Evolutionary conservation across 768 basidiomycete species (phyloP), one percentile per base, ranked within the genome.

Genomic region (Boletus rex-veris): DNA sequence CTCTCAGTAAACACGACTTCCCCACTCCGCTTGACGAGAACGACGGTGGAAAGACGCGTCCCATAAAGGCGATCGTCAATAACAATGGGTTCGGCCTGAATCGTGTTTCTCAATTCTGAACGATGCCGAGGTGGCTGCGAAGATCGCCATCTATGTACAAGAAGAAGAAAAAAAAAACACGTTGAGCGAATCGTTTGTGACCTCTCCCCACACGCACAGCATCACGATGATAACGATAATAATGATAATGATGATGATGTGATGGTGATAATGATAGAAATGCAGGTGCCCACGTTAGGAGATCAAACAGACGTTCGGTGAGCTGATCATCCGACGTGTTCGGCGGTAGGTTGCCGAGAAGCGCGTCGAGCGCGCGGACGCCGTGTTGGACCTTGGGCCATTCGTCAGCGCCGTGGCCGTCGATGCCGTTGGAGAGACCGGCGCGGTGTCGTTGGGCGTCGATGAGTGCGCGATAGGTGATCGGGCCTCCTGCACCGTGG

Each of bases 331-430:
- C 87, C 50, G 73, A 66, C 38, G 71, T 58, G 47, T 70, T 50
- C 63, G 74, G 64, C 55, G 66, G 61, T 35, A 75, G 63, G 39
- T 60, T 58, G 48, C 71, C 66, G 55, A 86, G 67, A 39, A 83
- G 61, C 28, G 65, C 68, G 43, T 70, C 64, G 52, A 92, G 73
- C 10, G 74, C 70, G 31, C 66, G 64, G 28, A 73, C 73, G 36
- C 87, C 91, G 55, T 80, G 77, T 48, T 74, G 69, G 7, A 92
- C 81, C 73, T 92, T 93, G 24, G 85, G 85, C 90, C 90, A 92
- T 7, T 76, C 73, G 50, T 77, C 73, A 38, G 76, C 83, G 35
- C 78, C 83, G 49, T 67, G 54, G n/a, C 80, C 81, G 63, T 90
- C 88, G 44, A 88, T 69, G 14, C 88, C 89, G 62, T 92, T 92